phyloP scores from a whole-genome alignment of 441 rosid species.

The Adansonia gregorii region DNA sequence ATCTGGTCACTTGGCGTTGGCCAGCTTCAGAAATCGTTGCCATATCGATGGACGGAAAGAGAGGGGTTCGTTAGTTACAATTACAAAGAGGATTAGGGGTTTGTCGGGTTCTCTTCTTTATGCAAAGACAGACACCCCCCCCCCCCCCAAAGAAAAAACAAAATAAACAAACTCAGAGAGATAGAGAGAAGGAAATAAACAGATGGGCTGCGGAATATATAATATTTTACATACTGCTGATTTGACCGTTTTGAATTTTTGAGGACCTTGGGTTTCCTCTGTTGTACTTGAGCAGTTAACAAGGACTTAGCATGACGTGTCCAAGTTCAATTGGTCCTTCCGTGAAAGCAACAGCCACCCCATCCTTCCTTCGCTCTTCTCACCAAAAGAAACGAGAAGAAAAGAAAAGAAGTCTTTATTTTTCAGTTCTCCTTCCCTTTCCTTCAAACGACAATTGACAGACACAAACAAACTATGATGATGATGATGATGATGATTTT shows the following conservation, averaged over 20 bases:
- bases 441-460: not conserved
- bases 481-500: not conserved
- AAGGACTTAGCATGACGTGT: not conserved
- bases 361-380: not conserved
- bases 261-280: not conserved
- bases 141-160: too few relatives aligned
- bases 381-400: too few relatives aligned
- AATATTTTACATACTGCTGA: too few relatives aligned
- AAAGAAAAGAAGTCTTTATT: too few relatives aligned
- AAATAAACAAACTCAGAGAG: too few relatives aligned
- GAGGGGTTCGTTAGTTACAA: not conserved
- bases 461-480: not conserved
- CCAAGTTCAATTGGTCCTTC: not conserved
- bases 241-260: too few relatives aligned
- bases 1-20: constrained; percentile 29
- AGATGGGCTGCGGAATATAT: too few relatives aligned
- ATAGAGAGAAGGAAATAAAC: too few relatives aligned
- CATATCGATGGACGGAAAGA: not conserved
- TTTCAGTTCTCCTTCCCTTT: too few relatives aligned
- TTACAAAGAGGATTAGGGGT: too few relatives aligned
- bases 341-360: not conserved
- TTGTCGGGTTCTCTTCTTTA: too few relatives aligned
- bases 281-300: not conserved
- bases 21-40: constrained; percentile 1
- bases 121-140: too few relatives aligned